Evolutionary conservation across 495 filamentous ascomycete species (phyloP).

Genomic region (Wilcoxina mikolae): DNA sequence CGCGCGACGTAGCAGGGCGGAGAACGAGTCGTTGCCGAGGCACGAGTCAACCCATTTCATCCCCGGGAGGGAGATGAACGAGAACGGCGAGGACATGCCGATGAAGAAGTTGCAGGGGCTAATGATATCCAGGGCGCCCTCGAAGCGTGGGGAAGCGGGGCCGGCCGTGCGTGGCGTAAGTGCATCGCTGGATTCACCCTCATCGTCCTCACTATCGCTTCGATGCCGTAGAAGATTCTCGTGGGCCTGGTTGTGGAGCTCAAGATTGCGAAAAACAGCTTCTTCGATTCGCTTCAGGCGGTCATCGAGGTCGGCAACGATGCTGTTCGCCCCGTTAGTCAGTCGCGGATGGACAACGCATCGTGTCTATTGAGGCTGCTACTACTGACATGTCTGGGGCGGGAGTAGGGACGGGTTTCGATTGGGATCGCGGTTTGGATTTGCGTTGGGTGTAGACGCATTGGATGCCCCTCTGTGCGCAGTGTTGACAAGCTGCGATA

Average conservation of each 20-base stretch:
- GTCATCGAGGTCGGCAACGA: conserved; percentile 1
- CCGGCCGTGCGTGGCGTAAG: background rate
- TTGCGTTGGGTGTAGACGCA: conserved; percentile 3
- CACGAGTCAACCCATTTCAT: background rate
- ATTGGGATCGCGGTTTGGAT: background rate
- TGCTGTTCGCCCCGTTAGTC: background rate
- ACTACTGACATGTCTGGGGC: background rate
- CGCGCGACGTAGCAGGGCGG: background rate
- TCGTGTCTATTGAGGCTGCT: background rate
- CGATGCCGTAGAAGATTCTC: background rate
- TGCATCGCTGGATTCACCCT: background rate
- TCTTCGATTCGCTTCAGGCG: conserved; percentile 3
- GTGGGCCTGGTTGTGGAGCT: background rate
- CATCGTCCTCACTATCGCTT: background rate
- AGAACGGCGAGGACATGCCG: background rate
- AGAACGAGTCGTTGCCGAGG: conserved; percentile 1
- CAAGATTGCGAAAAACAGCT: background rate
- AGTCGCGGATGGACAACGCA: background rate
- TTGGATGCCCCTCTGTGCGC: background rate
- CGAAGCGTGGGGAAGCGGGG: background rate
- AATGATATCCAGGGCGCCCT: background rate
- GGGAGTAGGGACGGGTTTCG: background rate
- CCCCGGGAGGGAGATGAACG: background rate
- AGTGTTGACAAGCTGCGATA: conserved; percentile 3
- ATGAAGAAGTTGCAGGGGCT: background rate